Base-by-base conservation (phyloP, 192 early-diverging fungal species). In the Coemansia sp. region DNA sequence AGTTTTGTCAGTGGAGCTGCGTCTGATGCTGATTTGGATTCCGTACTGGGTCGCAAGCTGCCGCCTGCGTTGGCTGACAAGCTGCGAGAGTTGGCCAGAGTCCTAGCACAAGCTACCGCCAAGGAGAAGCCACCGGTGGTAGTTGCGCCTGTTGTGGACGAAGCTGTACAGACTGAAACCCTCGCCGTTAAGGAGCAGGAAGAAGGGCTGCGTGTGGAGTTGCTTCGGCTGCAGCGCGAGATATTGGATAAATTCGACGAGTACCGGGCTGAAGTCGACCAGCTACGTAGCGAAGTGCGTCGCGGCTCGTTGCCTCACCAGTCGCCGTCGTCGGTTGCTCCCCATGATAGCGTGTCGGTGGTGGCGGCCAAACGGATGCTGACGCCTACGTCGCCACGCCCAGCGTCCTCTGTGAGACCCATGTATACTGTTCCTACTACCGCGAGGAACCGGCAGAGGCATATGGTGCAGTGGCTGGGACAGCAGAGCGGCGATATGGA, bases 381-480 rank as follows among this genome's bases (percentile, higher is more conserved):
- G 37, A 37, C 39, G 30, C 57, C 62, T n/a, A 49, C 49, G 21
- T 68, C 67, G 57, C 70, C 76, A 17, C 68, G 58, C 0, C 52
- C 62, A 14, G 17, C 21, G 30, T 64, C 71, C 21, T 58, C 43
- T 4, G 61, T 50, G 26, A 63, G 61, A 2, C 66, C 67, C 8
- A 5, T 69, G 67, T 63, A 40, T 30, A 50, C 16, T 4, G 55
- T 68, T 57, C 77, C 77, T 14, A 65, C 62, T 0, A 80, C 72
- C 0, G 72, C 65, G 1, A 58, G 64, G 44, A 72, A 72, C 63
- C 26, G 62, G 46, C 78, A 68, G 63, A 55, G 63, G 14, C 78
- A 69, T 8, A 72, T 72, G 78, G 78, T 75, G 50, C 73, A 80
- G 44, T 80, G 78, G 78, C 78, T 72, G 33, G 68, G 49, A 3